These are phyloP conservation scores for Ustilaginoidea virens DNA, from an alignment of 2,329 filamentous ascomycete genomes.

Conservation along the genomic window DNA sequence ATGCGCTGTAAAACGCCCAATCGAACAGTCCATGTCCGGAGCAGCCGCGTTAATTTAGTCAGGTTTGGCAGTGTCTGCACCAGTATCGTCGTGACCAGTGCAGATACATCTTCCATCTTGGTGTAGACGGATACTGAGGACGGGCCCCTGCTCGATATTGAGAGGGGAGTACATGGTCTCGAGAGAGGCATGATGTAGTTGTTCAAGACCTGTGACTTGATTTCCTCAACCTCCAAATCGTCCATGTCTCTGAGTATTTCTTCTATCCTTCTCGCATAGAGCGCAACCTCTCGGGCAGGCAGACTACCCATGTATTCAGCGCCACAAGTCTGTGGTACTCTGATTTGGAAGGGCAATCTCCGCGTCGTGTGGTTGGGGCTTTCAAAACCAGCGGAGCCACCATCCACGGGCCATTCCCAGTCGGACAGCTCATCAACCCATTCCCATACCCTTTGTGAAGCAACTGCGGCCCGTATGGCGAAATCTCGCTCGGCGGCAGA, in stretches of 20 bases:
- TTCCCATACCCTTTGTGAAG: conserved; percentile 53
- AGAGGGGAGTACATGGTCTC: conserved; percentile 20
- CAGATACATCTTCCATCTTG: conserved; percentile 76
- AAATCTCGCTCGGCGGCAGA: conserved; percentile 54
- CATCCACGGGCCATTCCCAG: conserved; percentile 40
- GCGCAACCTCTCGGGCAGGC: conserved; percentile 42
- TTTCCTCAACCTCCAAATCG: conserved; percentile 62
- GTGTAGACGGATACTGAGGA: conserved; percentile 40
- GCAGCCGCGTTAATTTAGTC: conserved; percentile 54
- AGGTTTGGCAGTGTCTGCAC: conserved; percentile 76
- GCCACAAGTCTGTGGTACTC: conserved; percentile 11
- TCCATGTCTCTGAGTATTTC: conserved; percentile 58
- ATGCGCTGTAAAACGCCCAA: conserved; percentile 60
- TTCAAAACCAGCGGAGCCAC: conserved; percentile 39
- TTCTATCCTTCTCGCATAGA: conserved; percentile 58
- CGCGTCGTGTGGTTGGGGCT: conserved; percentile 25
- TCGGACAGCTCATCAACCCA: conserved; percentile 58
- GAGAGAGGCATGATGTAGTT: conserved; percentile 53
- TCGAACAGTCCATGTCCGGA: conserved; percentile 66
- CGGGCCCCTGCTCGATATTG: conserved; percentile 15
- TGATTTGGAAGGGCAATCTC: conserved; percentile 17
- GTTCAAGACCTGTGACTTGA: conserved; percentile 76
- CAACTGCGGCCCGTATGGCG: conserved; percentile 52
- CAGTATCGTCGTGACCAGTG: conserved; percentile 79
- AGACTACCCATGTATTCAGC: conserved; percentile 54